Evolutionary conservation across 106 monocot species (phyloP).

Genomic region (Xerophyta viscosa): DNA sequence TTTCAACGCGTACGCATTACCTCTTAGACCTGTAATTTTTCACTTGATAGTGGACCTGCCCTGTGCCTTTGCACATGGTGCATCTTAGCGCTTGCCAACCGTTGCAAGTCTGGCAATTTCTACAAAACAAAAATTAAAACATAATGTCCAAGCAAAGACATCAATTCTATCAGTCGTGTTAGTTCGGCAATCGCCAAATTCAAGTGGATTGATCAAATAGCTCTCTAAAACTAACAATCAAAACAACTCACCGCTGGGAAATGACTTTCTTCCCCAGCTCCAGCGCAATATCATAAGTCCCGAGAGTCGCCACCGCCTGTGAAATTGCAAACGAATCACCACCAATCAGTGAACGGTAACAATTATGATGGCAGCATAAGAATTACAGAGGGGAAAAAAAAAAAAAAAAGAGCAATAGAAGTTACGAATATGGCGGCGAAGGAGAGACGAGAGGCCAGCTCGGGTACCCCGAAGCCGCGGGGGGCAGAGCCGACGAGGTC

Average conservation of each 20-base stretch:
- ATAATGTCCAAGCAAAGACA: neutral
- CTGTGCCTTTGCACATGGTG: slow-evolving; percentile 82
- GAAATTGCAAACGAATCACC: neutral
- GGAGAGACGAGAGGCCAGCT: slow-evolving; percentile 61
- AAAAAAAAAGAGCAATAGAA: neutral
- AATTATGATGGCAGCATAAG: too few species aligned
- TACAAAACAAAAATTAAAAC: slow-evolving; percentile 6
- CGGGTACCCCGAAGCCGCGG: slow-evolving; percentile 76
- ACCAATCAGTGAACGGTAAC: too few species aligned
- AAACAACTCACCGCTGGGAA: slow-evolving; percentile 44
- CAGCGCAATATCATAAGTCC: slow-evolving; percentile 71
- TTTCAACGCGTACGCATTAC: too few species aligned
- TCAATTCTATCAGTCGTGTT: too few species aligned
- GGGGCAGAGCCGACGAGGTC: slow-evolving; percentile 58
- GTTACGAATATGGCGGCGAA: slow-evolving; percentile 76
- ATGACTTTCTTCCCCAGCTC: slow-evolving; percentile 76
- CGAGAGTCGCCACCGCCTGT: slow-evolving; percentile 60
- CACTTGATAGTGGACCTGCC: slow-evolving; percentile 68
- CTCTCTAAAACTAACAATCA: too few species aligned
- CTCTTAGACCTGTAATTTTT: slow-evolving; percentile 46
- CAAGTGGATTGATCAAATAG: neutral
- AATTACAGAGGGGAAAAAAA: too few species aligned
- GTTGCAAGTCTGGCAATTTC: slow-evolving; percentile 68
- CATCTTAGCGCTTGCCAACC: slow-evolving; percentile 79
- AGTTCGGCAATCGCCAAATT: neutral